Evolutionary conservation across 73 alveolate species (phyloP).

Genomic region (Blepharisma japonicum): DNA sequence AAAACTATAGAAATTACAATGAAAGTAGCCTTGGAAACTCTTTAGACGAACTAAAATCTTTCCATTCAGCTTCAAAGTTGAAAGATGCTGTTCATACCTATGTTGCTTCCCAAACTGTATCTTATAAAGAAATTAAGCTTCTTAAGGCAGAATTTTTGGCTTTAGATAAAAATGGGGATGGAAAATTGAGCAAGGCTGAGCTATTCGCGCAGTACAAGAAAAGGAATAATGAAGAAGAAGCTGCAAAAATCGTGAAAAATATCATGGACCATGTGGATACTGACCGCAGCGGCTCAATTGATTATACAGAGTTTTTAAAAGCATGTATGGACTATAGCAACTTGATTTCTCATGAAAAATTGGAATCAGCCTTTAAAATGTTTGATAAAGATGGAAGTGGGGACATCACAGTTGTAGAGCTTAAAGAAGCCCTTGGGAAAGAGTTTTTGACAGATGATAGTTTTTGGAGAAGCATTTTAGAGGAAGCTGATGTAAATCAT

Average conservation of each 20-base stretch:
- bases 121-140: slow-evolving; percentile 30
- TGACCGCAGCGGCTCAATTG: slow-evolving; percentile 31
- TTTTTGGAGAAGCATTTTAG: slow-evolving; percentile 30
- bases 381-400: slow-evolving; percentile 37
- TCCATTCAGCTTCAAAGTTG: too few relatives aligned
- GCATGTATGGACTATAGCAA: slow-evolving; percentile 34
- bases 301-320: slow-evolving; percentile 34
- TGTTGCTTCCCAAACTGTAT: not conserved
- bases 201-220: slow-evolving; percentile 1
- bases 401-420: slow-evolving; percentile 30
- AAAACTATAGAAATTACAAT: too few relatives aligned
- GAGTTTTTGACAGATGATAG: slow-evolving; percentile 37
- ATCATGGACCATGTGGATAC: slow-evolving; percentile 33
- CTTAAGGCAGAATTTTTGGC: slow-evolving; percentile 30
- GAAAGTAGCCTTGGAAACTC: too few relatives aligned
- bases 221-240: slow-evolving; percentile 21
- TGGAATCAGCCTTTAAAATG: slow-evolving; percentile 32
- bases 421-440: slow-evolving; percentile 21
- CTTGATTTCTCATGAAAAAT: slow-evolving; percentile 25
- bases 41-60: too few relatives aligned
- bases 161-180: slow-evolving; percentile 36
- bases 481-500: slow-evolving; percentile 39
- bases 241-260: slow-evolving; percentile 29
- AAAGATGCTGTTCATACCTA: too few relatives aligned
- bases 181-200: slow-evolving; percentile 30